Conservation (phyloP, 208 protist genomes). For the Trypanosomatidae sp. region DNA sequence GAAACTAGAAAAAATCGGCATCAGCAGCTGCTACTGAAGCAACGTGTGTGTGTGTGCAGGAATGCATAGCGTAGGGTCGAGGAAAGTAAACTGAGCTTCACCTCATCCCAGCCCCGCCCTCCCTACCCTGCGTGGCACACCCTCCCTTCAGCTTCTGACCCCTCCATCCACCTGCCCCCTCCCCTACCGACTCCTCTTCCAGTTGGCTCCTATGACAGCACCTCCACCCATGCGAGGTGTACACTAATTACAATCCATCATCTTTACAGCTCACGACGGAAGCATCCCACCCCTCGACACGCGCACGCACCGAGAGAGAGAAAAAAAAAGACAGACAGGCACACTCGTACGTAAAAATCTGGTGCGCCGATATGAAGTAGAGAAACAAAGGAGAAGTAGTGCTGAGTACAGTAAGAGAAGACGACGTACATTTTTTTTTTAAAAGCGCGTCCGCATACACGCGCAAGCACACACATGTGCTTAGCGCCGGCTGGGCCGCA, state of each 20-base stretch:
- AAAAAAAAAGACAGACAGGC: conserved; percentile 3
- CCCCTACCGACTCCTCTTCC: neutral
- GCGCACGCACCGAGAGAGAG: neutral
- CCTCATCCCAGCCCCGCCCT: neutral
- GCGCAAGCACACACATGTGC: neutral
- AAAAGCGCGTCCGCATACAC: neutral
- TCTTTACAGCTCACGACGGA: neutral
- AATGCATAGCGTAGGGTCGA: neutral
- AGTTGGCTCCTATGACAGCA: neutral
- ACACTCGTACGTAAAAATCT: neutral
- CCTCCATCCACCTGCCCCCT: neutral
- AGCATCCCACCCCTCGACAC: neutral
- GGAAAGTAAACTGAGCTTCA: neutral
- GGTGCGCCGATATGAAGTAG: neutral
- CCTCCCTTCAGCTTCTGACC: neutral
- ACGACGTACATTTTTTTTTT: neutral
- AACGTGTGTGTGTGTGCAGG: neutral
- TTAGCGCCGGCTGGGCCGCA: conserved; percentile 12
- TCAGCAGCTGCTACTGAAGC: neutral
- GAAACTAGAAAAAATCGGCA: neutral
- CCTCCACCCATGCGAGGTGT: neutral
- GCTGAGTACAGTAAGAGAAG: neutral
- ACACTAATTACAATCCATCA: neutral
- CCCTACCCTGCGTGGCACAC: neutral
- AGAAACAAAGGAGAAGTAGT: conserved; percentile 10